A percentile compares a stretch with the other conserved stretches of the same genome.
These are phyloP conservation scores for Isatis lusitanica DNA, from an alignment of 441 rosid species.

Conservation along the genomic window DNA sequence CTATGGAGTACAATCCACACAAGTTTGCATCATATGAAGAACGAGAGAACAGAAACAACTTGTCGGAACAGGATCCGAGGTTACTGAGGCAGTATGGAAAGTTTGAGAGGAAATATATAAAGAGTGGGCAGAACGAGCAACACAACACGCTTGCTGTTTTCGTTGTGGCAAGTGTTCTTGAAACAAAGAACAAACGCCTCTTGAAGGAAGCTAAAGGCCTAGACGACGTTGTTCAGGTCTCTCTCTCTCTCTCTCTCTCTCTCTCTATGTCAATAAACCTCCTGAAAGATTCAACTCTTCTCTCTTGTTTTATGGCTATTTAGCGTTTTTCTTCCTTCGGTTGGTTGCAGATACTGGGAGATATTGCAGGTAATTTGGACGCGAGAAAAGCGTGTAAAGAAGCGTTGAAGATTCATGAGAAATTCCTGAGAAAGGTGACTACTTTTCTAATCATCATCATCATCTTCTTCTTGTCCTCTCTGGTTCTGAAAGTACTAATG, in stretches of 20 bases:
- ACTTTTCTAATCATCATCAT: neutral
- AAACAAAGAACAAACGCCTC: slow-evolving; percentile 77
- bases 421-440: slow-evolving; percentile 69
- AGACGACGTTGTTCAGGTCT: slow-evolving; percentile 85
- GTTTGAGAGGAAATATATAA: slow-evolving; percentile 62
- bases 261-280: neutral
- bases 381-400: slow-evolving; percentile 79
- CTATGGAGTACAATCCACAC: slow-evolving; percentile 93
- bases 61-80: slow-evolving; percentile 39
- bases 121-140: slow-evolving; percentile 48
- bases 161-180: slow-evolving; percentile 84
- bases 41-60: slow-evolving; percentile 30
- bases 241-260: neutral
- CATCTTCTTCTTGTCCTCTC: neutral
- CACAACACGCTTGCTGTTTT: slow-evolving; percentile 71
- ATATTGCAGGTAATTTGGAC: slow-evolving; percentile 68
- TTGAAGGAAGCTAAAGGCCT: slow-evolving; percentile 80
- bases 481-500: neutral
- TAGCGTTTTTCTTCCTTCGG: neutral
- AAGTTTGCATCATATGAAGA: slow-evolving; percentile 58
- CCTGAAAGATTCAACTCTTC: neutral
- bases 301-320: neutral
- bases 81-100: slow-evolving; percentile 73
- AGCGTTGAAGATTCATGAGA: slow-evolving; percentile 80
- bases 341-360: slow-evolving; percentile 62